Conservation (phyloP, 495 filamentous ascomycete genomes). For the Penicillium dipodomyicola region DNA sequence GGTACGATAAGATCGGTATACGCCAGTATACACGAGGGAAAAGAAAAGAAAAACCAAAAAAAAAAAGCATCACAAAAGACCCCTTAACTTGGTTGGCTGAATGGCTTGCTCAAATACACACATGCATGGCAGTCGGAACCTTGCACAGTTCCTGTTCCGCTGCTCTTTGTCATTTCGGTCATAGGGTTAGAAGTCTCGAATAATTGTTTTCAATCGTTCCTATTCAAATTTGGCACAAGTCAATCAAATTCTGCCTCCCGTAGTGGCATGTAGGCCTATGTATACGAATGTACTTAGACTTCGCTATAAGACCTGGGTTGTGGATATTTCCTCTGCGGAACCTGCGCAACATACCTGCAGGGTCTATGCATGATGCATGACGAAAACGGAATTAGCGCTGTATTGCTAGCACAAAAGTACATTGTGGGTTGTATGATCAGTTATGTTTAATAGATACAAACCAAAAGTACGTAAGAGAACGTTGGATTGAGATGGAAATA, state of each 20-base stretch:
- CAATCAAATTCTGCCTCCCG: not conserved
- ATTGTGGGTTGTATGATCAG: not conserved
- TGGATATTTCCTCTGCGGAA: not conserved
- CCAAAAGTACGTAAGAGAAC: constrained; percentile 7
- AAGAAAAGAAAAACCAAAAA: constrained; percentile 8
- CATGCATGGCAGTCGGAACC: constrained; percentile 8
- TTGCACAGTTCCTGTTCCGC: constrained; percentile 9
- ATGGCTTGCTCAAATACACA: constrained; percentile 11
- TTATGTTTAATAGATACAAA: constrained; percentile 8
- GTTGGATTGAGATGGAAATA: not conserved
- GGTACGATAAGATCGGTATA: constrained; percentile 6
- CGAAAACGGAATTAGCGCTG: not conserved
- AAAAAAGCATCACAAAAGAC: constrained; percentile 12
- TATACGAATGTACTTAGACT: not conserved
- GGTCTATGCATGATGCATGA: constrained; percentile 6
- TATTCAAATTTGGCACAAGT: not conserved
- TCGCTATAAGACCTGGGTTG: not conserved
- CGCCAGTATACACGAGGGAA: not conserved
- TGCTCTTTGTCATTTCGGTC: constrained; percentile 10
- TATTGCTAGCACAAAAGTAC: not conserved
- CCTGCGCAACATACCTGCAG: constrained; percentile 13
- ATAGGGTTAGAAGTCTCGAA: constrained; percentile 14
- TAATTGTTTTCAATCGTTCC: constrained; percentile 18
- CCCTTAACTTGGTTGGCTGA: constrained; percentile 3
- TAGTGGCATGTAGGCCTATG: not conserved